phyloP scores from a whole-genome alignment of 208 protist genomes.

The Naegleria fowleri region DNA sequence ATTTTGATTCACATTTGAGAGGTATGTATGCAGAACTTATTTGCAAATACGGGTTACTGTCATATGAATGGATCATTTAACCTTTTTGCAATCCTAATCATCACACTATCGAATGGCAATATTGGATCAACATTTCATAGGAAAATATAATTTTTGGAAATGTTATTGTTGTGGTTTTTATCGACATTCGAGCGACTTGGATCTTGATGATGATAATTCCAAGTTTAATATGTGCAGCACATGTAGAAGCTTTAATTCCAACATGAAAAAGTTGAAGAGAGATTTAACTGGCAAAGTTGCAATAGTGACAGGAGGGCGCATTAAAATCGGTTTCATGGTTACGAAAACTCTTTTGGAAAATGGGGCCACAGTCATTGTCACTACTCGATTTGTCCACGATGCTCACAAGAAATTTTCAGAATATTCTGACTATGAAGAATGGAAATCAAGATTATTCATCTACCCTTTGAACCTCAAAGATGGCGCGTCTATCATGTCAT shows the following conservation, averaged over 20 bases:
- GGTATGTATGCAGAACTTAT: background rate
- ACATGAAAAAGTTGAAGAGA: background rate
- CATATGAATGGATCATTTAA: background rate
- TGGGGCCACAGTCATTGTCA: conserved; percentile 71
- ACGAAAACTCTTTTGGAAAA: conserved; percentile 69
- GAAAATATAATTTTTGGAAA: background rate
- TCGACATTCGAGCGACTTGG: background rate
- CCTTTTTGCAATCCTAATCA: no score
- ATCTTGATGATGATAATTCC: no score
- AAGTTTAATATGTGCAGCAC: background rate
- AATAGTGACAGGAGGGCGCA: conserved; percentile 52
- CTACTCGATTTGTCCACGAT: conserved; percentile 66
- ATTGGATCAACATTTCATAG: background rate
- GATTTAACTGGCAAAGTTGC: conserved; percentile 39
- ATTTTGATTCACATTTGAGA: background rate
- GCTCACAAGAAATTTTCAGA: background rate
- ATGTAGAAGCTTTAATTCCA: background rate
- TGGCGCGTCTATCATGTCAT: conserved; percentile 43
- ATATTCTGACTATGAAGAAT: conserved; percentile 50
- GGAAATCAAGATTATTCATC: conserved; percentile 48
- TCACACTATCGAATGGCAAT: background rate
- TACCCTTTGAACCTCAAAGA: conserved; percentile 60
- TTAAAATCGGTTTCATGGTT: conserved; percentile 85
- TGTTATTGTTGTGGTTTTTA: background rate
- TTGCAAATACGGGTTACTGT: background rate